Percentiles rank a stretch among this genome's conserved stretches.
Conservation (phyloP, 345 rosid species). For the Cardamine occulta region DNA sequence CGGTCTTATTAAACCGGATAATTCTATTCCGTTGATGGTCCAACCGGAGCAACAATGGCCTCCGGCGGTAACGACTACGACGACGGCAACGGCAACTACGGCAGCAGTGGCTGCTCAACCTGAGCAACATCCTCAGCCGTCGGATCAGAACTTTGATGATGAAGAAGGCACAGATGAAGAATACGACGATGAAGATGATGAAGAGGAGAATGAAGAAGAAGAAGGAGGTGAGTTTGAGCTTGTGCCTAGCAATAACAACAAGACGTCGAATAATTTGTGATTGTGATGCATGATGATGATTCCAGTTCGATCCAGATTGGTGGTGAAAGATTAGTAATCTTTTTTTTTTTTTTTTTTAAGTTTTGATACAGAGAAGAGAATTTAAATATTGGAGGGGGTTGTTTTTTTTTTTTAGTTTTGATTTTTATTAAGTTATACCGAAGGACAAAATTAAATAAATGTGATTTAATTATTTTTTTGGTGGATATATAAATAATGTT, state of each 20-base stretch:
- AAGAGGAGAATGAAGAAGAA: constrained; percentile 60
- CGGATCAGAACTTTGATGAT: constrained; percentile 39
- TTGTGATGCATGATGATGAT: neutral
- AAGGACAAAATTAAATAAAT: constrained; percentile 10
- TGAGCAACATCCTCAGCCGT: constrained; percentile 30
- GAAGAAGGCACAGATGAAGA: constrained; percentile 49
- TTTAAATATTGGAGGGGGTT: constrained; percentile 44
- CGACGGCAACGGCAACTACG: neutral
- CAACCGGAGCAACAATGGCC: constrained; percentile 86
- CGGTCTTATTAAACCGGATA: constrained; percentile 49
- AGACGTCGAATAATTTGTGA: constrained; percentile 30
- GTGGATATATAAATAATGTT: neutral
- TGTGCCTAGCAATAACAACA: constrained; percentile 52
- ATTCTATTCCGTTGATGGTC: constrained; percentile 62
- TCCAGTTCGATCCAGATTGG: constrained; percentile 11
- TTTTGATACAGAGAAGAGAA: constrained; percentile 43
- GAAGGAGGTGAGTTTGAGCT: constrained; percentile 63
- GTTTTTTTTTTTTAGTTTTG: constrained; percentile 9
- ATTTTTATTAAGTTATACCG: constrained; percentile 39
- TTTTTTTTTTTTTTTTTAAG: constrained; percentile 29
- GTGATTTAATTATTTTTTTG: constrained; percentile 36
- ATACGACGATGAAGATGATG: constrained; percentile 46
- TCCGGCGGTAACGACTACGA: constrained; percentile 14
- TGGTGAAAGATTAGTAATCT: constrained; percentile 33
- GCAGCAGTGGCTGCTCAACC: neutral